Evolutionary conservation across 2,329 filamentous ascomycete genomes (phyloP), one percentile per base, ranked within the genome.

Genomic region (Arthrobotrys sphaeroides): DNA sequence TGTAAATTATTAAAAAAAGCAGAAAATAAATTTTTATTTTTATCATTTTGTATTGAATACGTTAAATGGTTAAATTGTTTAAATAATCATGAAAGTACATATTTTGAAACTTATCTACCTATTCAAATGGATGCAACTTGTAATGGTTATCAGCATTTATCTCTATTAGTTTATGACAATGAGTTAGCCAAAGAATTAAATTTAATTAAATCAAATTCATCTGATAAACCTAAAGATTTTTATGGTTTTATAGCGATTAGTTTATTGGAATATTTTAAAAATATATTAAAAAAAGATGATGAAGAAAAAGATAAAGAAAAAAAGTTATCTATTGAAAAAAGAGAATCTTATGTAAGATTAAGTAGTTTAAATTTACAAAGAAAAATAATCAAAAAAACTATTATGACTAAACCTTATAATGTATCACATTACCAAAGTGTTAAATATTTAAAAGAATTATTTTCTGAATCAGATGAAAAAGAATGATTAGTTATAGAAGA

Each of bases 61-160:
- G 16, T n/a, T 43, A 43, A 43, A 43, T 43, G 38, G n/a, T 42
- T 13, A 42, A 18, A 42, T 5, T 42, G 12, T 42, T 42, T 5
- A n/a, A 42, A 18, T 5, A 5, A 42, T 42, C 5, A 42, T 5
- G 16, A 42, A 42, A 5, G n/a, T 42, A 13, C 5, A 42, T 42
- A 42, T 42, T 42, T 42, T 62, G 42, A 77, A 33, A 70, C 75
- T 75, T 49, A 61, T 64, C 45, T 65, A 42, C 69, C 75, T 77
- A 70, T 72, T 5, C n/a, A 5, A 5, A 5, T 42, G 38, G 38
- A 42, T 42, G 38, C 38, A 5, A 42, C 38, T 5, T 42, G 38
- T 13, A 5, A 5, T 42, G 38, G 38, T 42, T 5, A 5, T 42
- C 38, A 42, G n/a, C 38, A 42, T 42, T 42, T 42, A 47, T 47